A percentile compares a stretch with the other conserved stretches of the same genome.
phyloP scores from a whole-genome alignment of 2,329 filamentous ascomycete genomes.

The Huntiella savannae region DNA sequence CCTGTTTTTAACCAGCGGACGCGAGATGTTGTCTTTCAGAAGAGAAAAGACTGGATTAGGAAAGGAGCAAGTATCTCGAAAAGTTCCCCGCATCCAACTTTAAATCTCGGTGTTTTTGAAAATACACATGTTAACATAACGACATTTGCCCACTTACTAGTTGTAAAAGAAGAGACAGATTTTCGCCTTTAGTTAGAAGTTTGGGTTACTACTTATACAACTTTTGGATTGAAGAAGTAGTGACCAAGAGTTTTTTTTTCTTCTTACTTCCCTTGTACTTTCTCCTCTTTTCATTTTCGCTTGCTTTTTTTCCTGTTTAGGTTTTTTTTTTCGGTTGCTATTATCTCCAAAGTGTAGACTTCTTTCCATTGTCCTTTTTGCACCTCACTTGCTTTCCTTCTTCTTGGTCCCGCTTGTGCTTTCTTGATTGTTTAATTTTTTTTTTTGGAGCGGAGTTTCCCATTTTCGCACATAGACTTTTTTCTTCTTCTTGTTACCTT shows the following conservation, averaged over 20 bases:
- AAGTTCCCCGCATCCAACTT: no score
- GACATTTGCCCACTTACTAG: no score
- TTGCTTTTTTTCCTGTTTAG: background rate
- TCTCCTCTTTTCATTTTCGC: background rate
- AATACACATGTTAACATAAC: no score
- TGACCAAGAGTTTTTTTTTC: background rate
- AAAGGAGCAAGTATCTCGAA: no score
- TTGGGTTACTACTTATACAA: background rate
- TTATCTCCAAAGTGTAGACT: background rate
- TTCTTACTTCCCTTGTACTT: background rate
- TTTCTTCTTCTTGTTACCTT: conserved; percentile 1
- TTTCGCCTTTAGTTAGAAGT: background rate
- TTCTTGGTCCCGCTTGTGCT: background rate
- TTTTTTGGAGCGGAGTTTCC: background rate
- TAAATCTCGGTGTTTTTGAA: no score
- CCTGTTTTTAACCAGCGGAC: no score
- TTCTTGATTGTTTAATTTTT: conserved; percentile 4
- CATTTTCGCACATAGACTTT: background rate
- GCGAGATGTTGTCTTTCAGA: no score
- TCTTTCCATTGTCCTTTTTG: background rate
- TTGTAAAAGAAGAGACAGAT: no score
- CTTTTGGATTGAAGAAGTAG: background rate
- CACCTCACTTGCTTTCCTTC: background rate
- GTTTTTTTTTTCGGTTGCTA: conserved; percentile 1
- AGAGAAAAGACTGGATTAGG: no score